phyloP scores from a whole-genome alignment of 169 alveolate genomes.

The Plasmodium vivax region DNA sequence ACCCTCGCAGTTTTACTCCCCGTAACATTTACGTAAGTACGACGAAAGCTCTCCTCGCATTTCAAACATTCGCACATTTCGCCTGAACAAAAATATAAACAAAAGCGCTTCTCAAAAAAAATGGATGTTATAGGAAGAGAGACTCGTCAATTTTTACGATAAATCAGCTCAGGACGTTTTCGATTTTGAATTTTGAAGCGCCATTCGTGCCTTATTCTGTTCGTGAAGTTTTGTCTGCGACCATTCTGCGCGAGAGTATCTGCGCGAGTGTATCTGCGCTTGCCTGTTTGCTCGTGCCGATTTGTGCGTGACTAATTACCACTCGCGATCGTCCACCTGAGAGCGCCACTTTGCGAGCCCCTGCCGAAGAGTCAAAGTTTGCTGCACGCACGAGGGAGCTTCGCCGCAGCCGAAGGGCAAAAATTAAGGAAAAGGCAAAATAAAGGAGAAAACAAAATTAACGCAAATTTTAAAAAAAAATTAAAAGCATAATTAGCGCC shows the following conservation, averaged over 20 bases:
- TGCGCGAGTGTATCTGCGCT: too few species aligned
- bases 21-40: background rate
- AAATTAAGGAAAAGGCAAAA: background rate
- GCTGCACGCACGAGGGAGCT: background rate
- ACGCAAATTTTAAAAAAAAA: background rate
- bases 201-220: conserved; percentile 1
- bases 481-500: background rate
- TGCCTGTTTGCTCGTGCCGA: background rate
- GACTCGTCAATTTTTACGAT: conserved; percentile 19
- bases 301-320: background rate
- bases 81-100: background rate
- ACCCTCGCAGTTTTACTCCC: background rate
- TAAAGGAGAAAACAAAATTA: background rate
- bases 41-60: background rate
- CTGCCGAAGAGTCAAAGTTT: background rate
- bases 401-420: background rate
- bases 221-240: background rate
- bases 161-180: conserved; percentile 55
- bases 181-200: conserved; percentile 13
- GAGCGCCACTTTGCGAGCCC: background rate
- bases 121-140: conserved; percentile 41
- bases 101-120: conserved; percentile 2
- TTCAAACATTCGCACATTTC: background rate
- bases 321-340: background rate
- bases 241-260: background rate